Base-by-base conservation (phyloP, 1,284 basidiomycete species). In the Rhodotorula sp. region DNA sequence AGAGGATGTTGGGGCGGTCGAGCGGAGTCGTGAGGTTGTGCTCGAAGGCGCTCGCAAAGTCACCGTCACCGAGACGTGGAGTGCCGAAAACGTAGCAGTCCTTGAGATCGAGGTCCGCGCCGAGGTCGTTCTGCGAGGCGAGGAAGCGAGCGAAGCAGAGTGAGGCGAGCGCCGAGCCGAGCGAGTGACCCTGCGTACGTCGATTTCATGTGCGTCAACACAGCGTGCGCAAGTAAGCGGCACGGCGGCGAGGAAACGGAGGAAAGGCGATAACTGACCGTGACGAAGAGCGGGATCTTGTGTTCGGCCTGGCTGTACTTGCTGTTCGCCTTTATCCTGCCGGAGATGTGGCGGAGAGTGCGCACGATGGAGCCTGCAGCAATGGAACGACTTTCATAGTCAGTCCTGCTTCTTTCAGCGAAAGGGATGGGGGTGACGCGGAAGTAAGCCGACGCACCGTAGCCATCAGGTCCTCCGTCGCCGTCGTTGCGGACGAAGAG, bases 71-170 rank as follows among this genome's bases (percentile, higher is more conserved):
- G 48, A 72, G 40, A 24, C 67, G 65, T 24, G 71, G 71, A 44
- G 37, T 71, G 26, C 69, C 73, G 50, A 47, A 72, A 1, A 22
- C 24, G 64, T 73, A 70, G 55, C 51, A 61, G 59, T 75, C 73
- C 10, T 44, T 26, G 13, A 75, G 59, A 18, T 40, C 37, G 44
- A 72, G 44, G 28, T 63, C 37, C 8, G 53, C 26, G 24, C 73
- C 73, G 30, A 75, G 62, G 56, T 75, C 73, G 2, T 18, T n/a
- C 16, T 69, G 64, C 22, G 62, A 62, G 31, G 54, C 68, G 18
- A 75, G 50, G 34, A 66, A 63, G n/a, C 73, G 65, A 2, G 71
- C 66, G 64, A 53, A 75, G 30, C 52, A 56, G 37, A 75, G 53
- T 2, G 57, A 62, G 2, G 70, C 63, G 26, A 76, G 63, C 9